A percentile compares a stretch with the other conserved stretches of the same genome.
These are phyloP conservation scores for Hypoxylon fragiforme DNA, from an alignment of 495 filamentous ascomycete species.

Conservation along the genomic window DNA sequence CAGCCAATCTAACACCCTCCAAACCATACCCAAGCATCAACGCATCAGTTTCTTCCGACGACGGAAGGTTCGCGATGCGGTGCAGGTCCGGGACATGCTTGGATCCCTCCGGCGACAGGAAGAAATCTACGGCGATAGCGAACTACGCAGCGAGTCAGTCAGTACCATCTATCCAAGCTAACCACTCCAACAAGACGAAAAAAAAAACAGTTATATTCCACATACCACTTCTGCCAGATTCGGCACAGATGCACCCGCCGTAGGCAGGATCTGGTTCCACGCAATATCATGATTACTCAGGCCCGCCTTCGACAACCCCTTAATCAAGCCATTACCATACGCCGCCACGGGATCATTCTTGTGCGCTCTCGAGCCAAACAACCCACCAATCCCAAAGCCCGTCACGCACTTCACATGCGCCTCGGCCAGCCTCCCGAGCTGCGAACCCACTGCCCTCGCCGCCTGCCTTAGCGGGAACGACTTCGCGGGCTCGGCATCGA, in stretches of 20 bases:
- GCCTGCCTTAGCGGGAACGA: constrained; percentile 63
- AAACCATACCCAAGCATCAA: constrained; percentile 56
- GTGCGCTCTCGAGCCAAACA: constrained; percentile 47
- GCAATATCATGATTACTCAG: constrained; percentile 68
- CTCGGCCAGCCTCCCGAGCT: constrained; percentile 48
- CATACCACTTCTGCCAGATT: constrained; percentile 68
- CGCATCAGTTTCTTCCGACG: constrained; percentile 39
- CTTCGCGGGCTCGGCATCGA: constrained; percentile 52
- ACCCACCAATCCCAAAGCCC: constrained; percentile 55
- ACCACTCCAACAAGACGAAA: background rate
- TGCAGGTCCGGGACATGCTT: constrained; percentile 62
- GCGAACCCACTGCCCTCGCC: constrained; percentile 61
- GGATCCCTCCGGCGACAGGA: constrained; percentile 60
- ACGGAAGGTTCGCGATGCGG: constrained; percentile 47
- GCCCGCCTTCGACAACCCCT: constrained; percentile 67
- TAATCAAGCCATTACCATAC: constrained; percentile 72
- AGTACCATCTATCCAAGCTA: constrained; percentile 4
- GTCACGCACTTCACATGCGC: constrained; percentile 63
- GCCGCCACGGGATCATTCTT: constrained; percentile 61
- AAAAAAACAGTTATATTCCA: too few relatives aligned
- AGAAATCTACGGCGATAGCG: constrained; percentile 79
- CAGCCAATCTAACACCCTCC: constrained; percentile 56
- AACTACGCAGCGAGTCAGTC: constrained; percentile 66
- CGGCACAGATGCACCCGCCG: constrained; percentile 54
- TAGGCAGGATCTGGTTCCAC: constrained; percentile 68